These are phyloP conservation scores for Trichophyton simii DNA, from an alignment of 2,329 filamentous ascomycete genomes.

Conservation along the genomic window DNA sequence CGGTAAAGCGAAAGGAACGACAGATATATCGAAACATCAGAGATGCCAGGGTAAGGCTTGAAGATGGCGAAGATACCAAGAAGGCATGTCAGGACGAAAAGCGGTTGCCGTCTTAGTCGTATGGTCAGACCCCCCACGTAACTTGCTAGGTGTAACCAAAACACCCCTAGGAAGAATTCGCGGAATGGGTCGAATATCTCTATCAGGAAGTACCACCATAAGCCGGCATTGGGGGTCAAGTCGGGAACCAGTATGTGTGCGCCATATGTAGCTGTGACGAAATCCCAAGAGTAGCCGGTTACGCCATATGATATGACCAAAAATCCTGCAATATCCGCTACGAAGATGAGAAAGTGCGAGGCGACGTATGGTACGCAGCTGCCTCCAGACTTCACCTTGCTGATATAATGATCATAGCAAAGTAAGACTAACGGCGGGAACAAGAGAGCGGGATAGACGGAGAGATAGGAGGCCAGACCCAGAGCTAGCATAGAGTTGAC, in stretches of 20 bases:
- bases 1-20: slow-evolving; percentile 71
- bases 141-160: slow-evolving; percentile 86
- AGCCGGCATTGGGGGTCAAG: slow-evolving; percentile 81
- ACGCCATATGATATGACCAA: slow-evolving; percentile 61
- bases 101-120: slow-evolving; percentile 68
- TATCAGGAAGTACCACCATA: slow-evolving; percentile 99
- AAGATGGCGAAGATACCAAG: slow-evolving; percentile 88
- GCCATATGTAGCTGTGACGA: slow-evolving; percentile 78
- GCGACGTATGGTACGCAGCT: slow-evolving; percentile 39
- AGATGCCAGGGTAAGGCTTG: slow-evolving; percentile 90
- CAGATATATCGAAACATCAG: slow-evolving; percentile 77
- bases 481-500: slow-evolving; percentile 72
- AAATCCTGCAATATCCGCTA: slow-evolving; percentile 46
- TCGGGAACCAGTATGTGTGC: slow-evolving; percentile 85
- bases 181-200: slow-evolving; percentile 99
- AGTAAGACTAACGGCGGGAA: slow-evolving; percentile 71
- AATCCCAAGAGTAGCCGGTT: slow-evolving; percentile 71
- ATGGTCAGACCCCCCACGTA: slow-evolving; percentile 81
- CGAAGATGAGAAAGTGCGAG: slow-evolving; percentile 42
- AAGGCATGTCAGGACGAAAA: slow-evolving; percentile 73
- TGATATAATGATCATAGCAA: slow-evolving; percentile 55
- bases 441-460: slow-evolving; percentile 79
- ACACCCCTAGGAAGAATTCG: slow-evolving; percentile 91
- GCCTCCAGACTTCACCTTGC: slow-evolving; percentile 21
- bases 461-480: slow-evolving; percentile 78